phyloP scores from a whole-genome alignment of 768 basidiomycete genomes.

The Agrocybe praecox region DNA sequence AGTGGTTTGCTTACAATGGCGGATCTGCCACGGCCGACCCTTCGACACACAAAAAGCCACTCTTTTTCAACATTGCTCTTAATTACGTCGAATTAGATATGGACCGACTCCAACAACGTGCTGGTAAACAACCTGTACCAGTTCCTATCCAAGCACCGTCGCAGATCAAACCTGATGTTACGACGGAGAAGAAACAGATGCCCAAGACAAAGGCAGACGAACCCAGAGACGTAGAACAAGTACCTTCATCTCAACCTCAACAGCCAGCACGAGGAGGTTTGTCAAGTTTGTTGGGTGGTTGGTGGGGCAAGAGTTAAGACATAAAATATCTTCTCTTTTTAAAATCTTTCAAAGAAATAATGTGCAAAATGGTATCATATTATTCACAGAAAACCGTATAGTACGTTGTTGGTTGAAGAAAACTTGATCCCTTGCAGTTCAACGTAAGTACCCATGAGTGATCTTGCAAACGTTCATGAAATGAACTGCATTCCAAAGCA shows the following conservation, averaged over 20 bases:
- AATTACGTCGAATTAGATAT: conserved; percentile 91
- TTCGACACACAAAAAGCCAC: conserved; percentile 71
- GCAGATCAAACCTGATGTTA: conserved; percentile 28
- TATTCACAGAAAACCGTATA: not conserved
- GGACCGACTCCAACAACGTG: conserved; percentile 70
- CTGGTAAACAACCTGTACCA: conserved; percentile 54
- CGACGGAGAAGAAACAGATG: conserved; percentile 47
- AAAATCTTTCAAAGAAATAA: no score
- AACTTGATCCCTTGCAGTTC: no score
- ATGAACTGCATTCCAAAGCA: not conserved
- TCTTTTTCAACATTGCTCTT: conserved; percentile 94
- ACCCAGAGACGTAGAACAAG: conserved; percentile 25
- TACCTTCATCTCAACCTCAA: conserved; percentile 50
- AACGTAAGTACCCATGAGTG: no score
- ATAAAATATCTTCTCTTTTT: not conserved
- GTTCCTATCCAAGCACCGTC: conserved; percentile 18
- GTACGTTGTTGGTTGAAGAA: not conserved
- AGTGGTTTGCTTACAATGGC: conserved; percentile 82
- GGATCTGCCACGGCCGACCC: conserved; percentile 50
- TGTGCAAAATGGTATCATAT: not conserved
- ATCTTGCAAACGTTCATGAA: not conserved
- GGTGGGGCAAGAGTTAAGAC: conserved; percentile 66
- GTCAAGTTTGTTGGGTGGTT: conserved; percentile 72
- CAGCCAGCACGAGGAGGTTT: conserved; percentile 55
- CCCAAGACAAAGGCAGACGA: conserved; percentile 62